phyloP scores from a whole-genome alignment of 1,139 yeast genomes.

The Kazachstania sp. region DNA sequence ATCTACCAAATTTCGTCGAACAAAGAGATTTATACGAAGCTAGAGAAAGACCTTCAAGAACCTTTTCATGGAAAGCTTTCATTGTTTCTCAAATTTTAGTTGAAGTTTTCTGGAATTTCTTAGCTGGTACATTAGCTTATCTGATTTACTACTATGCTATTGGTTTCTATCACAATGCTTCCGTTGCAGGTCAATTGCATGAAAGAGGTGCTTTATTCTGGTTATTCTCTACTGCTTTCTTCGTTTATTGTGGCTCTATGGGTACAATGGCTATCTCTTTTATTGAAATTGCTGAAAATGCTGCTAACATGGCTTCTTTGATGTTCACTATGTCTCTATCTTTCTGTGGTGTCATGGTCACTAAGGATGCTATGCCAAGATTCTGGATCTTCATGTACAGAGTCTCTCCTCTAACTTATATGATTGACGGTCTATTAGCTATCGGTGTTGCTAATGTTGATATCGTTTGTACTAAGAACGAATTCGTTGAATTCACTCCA shows the following conservation, averaged over 20 bases:
- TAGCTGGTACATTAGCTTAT: slow-evolving; percentile 57
- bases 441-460: slow-evolving; percentile 45
- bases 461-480: slow-evolving; percentile 42
- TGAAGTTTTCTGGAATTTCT: slow-evolving; percentile 68
- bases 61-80: slow-evolving; percentile 53
- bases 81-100: slow-evolving; percentile 53
- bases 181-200: slow-evolving; percentile 42
- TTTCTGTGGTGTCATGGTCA: slow-evolving; percentile 77
- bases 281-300: slow-evolving; percentile 61
- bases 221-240: slow-evolving; percentile 49
- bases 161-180: slow-evolving; percentile 55
- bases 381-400: slow-evolving; percentile 60
- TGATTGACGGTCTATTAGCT: slow-evolving; percentile 44
- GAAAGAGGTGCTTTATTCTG: slow-evolving; percentile 64
- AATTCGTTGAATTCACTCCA: slow-evolving; percentile 41
- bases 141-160: slow-evolving; percentile 79
- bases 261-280: slow-evolving; percentile 49
- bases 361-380: slow-evolving; percentile 46
- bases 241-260: slow-evolving; percentile 51
- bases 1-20: slow-evolving; percentile 58
- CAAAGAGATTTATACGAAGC: slow-evolving; percentile 80
- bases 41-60: slow-evolving; percentile 78
- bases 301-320: slow-evolving; percentile 59
- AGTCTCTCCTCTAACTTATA: slow-evolving; percentile 56
- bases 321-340: slow-evolving; percentile 59